Base-by-base conservation (phyloP, 2,329 filamentous ascomycete genomes). In the Aspergillus sp. region DNA sequence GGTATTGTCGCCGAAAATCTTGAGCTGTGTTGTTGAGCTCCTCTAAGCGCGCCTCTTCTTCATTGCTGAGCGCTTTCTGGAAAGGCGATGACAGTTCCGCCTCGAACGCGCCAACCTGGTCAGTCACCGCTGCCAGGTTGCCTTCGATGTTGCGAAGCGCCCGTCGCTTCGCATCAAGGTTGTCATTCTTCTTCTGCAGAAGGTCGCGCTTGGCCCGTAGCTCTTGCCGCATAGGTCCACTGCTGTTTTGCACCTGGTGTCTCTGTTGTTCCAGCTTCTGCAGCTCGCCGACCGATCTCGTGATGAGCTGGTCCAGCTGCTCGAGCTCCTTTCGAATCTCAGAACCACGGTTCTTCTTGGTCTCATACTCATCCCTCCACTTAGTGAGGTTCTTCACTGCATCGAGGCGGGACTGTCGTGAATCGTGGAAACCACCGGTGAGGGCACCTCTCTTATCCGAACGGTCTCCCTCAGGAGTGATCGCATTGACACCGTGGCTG, bases 361-460 rank as follows among this genome's bases (percentile, higher is more conserved):
- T 78, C 51, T 96, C 92, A 65, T 86, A 90, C 70, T 91, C 88
- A 54, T 88, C 84, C 38, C 92, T 87, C 82, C 90, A 91, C 69
- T 87, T 88, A 58, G 88, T 86, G 32, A 94, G 86, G 5, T 86
- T 83, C 61, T 89, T 88, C 30, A 96, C 89, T 27, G 90, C 92
- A 69, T 94, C 89, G n/a, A 98, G 83, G 21, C 94, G 89, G 1
- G 94, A 98, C 66, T 88, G 89, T 36, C 90, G 86, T 10, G 90
- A 86, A 72, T 99, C 95, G 64, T 96, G 90, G 72, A 90, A 99
- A 69, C 95, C 95, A 81, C 95, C 95, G 52, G 92, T 97, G 81
- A 99, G 87, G 13, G 93, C 94, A 77, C 95, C 95, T 68, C 94
- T 90, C 79, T 96, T 96, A 78, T 97, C 96, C 1, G 92, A 93